A percentile compares a stretch with the other conserved stretches of the same genome.
These are phyloP conservation scores for Rhizopogon sp. DNA, from an alignment of 768 basidiomycete genomes.

Conservation along the genomic window DNA sequence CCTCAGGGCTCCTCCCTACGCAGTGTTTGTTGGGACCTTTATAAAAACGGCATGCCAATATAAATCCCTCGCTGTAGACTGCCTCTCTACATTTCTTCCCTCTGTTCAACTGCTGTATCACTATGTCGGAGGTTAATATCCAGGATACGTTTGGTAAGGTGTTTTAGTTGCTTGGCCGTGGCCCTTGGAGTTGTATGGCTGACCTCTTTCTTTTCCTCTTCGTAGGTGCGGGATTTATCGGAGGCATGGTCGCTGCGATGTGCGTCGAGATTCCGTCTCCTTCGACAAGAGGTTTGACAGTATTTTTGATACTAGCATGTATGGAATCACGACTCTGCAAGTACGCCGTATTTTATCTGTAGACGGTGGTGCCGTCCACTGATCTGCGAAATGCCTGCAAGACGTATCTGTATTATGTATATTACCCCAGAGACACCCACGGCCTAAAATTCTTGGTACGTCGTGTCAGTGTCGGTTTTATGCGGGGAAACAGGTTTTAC, in stretches of 20 bases:
- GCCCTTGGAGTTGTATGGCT: background rate
- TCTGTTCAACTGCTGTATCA: background rate
- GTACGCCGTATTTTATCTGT: background rate
- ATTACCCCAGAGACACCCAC: slow-evolving; percentile 14
- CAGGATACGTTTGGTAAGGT: slow-evolving; percentile 4
- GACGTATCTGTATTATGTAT: slow-evolving; percentile 20
- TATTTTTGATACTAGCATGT: slow-evolving; percentile 7
- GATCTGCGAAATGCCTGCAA: background rate
- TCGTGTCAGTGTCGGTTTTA: background rate
- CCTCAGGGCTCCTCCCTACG: background rate
- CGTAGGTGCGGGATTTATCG: slow-evolving; percentile 17
- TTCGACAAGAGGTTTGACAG: background rate
- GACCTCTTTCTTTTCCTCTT: background rate
- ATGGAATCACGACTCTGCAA: slow-evolving; percentile 20
- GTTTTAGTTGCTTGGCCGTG: background rate
- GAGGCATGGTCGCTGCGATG: slow-evolving; percentile 13
- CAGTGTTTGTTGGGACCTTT: background rate
- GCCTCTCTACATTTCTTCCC: background rate
- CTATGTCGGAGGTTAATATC: slow-evolving; percentile 1
- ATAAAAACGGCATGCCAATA: background rate
- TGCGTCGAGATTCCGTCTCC: slow-evolving; percentile 2
- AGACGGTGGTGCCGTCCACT: no score
- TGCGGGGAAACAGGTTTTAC: background rate
- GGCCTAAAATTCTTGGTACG: slow-evolving; percentile 10
- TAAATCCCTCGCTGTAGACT: background rate